Evolutionary conservation across 257 asterid genomes (phyloP).

Genomic region (Rubia yunnanensis): DNA sequence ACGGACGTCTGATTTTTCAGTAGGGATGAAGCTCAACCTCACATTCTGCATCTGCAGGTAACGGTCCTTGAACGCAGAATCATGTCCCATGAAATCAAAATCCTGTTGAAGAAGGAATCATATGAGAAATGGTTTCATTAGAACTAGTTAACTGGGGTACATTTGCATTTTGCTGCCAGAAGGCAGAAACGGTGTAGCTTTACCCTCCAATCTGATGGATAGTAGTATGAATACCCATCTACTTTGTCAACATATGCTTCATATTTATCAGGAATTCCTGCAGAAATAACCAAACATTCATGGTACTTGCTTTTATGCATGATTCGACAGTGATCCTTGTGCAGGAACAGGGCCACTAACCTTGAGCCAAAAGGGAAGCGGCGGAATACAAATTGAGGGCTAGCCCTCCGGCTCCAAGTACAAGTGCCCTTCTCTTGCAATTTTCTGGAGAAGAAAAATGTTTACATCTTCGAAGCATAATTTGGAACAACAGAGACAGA

Average conservation of each 20-base stretch:
- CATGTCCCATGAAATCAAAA: slow-evolving; percentile 71
- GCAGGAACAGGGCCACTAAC: slow-evolving; percentile 19
- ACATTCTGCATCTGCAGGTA: slow-evolving; percentile 75
- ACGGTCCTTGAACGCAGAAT: slow-evolving; percentile 87
- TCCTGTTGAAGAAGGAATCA: slow-evolving; percentile 35
- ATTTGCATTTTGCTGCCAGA: not conserved
- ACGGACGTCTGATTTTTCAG: slow-evolving; percentile 63
- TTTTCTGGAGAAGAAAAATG: slow-evolving; percentile 20
- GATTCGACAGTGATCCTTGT: not conserved
- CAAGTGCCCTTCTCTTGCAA: slow-evolving; percentile 41
- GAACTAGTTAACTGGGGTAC: not conserved
- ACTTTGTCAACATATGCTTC: slow-evolving; percentile 50
- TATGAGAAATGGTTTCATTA: not conserved
- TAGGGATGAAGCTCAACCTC: slow-evolving; percentile 72
- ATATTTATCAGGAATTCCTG: slow-evolving; percentile 50
- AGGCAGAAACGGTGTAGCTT: no score
- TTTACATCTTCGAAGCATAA: not conserved
- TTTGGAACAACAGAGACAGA: not conserved
- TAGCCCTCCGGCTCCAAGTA: slow-evolving; percentile 54
- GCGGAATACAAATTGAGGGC: slow-evolving; percentile 31
- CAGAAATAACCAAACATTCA: not conserved
- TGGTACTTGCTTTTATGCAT: no score
- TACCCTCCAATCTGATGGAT: slow-evolving; percentile 95
- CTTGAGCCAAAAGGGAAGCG: slow-evolving; percentile 61
- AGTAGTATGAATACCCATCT: slow-evolving; percentile 81